Conservation (phyloP, 208 protist genomes). For the Balamuthia mandrillaris region DNA sequence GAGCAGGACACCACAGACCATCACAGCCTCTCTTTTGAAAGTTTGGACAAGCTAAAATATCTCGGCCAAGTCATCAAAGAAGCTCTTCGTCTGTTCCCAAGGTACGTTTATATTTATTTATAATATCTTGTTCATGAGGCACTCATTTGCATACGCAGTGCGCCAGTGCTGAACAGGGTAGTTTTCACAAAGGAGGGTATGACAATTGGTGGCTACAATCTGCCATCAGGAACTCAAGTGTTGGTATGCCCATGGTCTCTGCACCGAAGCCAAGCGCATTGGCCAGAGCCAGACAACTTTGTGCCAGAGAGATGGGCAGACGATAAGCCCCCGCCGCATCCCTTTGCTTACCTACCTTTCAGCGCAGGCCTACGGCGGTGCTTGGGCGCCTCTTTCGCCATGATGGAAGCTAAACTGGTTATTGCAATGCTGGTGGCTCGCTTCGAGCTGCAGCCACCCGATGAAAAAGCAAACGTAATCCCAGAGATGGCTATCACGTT, state of each 20-base stretch:
- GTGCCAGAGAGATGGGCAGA: conserved; percentile 16
- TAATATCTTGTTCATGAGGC: neutral
- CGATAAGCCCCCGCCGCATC: neutral
- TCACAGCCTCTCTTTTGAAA: neutral
- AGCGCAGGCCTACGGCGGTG: neutral
- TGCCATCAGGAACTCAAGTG: neutral
- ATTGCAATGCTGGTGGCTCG: neutral
- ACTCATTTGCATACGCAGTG: neutral
- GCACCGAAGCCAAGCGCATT: neutral
- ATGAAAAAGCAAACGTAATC: neutral
- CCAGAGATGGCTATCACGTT: conserved; percentile 32
- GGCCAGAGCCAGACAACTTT: neutral
- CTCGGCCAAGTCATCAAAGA: conserved; percentile 12
- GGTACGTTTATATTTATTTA: neutral
- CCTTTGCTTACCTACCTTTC: neutral
- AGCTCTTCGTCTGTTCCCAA: conserved; percentile 5
- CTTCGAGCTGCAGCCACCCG: neutral
- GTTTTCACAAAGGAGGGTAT: neutral
- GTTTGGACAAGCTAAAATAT: neutral
- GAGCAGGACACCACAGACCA: neutral
- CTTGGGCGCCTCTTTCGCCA: conserved; percentile 10
- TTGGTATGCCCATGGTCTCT: neutral
- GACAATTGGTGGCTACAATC: neutral
- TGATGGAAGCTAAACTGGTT: conserved; percentile 27
- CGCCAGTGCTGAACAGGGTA: conserved; percentile 1